Conservation (phyloP, 1,284 basidiomycete genomes). For the Cutaneotrichosporon sp. region DNA sequence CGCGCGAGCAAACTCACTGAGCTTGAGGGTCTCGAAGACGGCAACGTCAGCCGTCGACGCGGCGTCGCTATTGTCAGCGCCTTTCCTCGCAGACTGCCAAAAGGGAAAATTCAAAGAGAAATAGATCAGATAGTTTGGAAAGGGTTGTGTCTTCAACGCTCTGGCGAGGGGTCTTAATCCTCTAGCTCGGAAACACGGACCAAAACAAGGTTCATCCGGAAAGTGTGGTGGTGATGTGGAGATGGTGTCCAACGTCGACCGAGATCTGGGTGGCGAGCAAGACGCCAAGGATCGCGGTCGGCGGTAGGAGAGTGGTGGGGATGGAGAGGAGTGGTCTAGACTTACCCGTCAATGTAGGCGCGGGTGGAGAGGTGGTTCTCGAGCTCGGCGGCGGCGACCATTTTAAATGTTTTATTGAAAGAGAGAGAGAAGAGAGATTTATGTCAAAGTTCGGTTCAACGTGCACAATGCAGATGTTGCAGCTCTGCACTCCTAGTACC, state of each 20-base stretch:
- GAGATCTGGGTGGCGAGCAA: neutral
- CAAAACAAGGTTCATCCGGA: slow-evolving; percentile 81
- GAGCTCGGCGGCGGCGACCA: slow-evolving; percentile 73
- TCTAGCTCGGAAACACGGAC: slow-evolving; percentile 99
- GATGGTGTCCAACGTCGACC: neutral
- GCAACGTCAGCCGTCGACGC: slow-evolving; percentile 96
- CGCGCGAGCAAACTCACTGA: slow-evolving; percentile 8
- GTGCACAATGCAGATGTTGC: neutral
- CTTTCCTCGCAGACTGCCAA: slow-evolving; percentile 4
- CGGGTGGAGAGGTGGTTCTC: slow-evolving; percentile 72
- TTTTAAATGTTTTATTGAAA: slow-evolving; percentile 53
- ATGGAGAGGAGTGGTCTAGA: neutral
- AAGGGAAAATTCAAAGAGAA: slow-evolving; percentile 26
- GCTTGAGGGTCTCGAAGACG: slow-evolving; percentile 70
- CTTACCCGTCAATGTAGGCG: slow-evolving; percentile 49
- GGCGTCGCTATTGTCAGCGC: slow-evolving; percentile 66
- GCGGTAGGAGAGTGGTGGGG: neutral
- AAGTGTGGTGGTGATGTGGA: neutral
- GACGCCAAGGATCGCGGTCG: neutral
- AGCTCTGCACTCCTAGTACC: neutral
- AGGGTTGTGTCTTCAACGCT: slow-evolving; percentile 51
- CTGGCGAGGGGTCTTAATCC: slow-evolving; percentile 90
- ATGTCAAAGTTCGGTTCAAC: neutral
- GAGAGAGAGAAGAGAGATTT: slow-evolving; percentile 8
- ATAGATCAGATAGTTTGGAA: slow-evolving; percentile 94